Evolutionary conservation across 2,329 filamentous ascomycete species (phyloP), one percentile per base, ranked within the genome.

Genomic region (Fusarium penzigii): DNA sequence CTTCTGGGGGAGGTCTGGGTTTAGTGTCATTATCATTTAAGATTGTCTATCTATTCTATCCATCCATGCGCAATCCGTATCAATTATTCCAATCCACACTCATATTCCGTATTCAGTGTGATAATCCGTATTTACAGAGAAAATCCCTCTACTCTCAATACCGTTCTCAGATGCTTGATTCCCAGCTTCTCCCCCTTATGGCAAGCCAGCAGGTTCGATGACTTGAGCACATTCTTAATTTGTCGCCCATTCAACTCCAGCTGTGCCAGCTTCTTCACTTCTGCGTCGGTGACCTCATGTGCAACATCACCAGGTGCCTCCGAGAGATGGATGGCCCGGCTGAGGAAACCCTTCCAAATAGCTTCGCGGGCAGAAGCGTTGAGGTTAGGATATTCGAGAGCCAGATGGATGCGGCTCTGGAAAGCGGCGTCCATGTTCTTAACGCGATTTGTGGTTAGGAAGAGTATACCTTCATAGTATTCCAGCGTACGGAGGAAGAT

Each of bases 221-320:
- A 66, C 65, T 77, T 76, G 60, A 76, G 63, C n/a, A 73, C 56
- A 44, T 78, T 80, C 68, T 80, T 79, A 52, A 81, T 81, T 69
- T 81, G 75, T 17, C 77, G 67, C 5, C 78, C 77, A 44, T 81
- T 80, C 41, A 80, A 66, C 5, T 73, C 65, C 46, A 78, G 64
- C 17, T 61, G 52, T 1, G 74, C 67, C 36, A 81, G 65, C 46
- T 70, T 61, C n/a, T 66, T 65, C 2, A 75, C 46, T 13, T 69
- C 64, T 0, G 61, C 64, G 0, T 69, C 65, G 0, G 49, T 57
- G 4, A 74, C 53, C 9, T 65, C 63, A 55, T 73, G 70, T 6
- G 61, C 66, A n/a, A 63, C 56, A 1, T 44, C 40, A 1, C 69
- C 70, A 7, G 61, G 57, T 3, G 44, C 11, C 29, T 53, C 57